A percentile compares a stretch with the other conserved stretches of the same genome.
phyloP scores from a whole-genome alignment of 345 rosid genomes.

The Ceriops decandra region DNA sequence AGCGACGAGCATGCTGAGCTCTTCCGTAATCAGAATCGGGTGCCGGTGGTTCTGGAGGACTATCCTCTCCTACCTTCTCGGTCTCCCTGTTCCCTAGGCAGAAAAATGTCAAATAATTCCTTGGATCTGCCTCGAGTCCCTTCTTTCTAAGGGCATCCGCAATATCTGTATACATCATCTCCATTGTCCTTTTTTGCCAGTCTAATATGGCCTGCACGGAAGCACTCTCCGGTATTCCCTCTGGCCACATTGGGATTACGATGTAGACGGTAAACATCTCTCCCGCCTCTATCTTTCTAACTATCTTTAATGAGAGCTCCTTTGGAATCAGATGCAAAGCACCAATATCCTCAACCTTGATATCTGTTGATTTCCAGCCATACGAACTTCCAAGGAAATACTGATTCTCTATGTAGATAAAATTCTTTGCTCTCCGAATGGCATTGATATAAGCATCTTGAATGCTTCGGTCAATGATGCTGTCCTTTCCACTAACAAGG shows the following conservation, averaged over 20 bases:
- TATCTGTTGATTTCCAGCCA: slow-evolving; percentile 53
- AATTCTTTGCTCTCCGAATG: slow-evolving; percentile 71
- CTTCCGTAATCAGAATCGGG: slow-evolving; percentile 48
- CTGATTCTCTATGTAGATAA: slow-evolving; percentile 82
- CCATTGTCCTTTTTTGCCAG: slow-evolving; percentile 87
- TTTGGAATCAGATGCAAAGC: slow-evolving; percentile 75
- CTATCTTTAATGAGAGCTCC: slow-evolving; percentile 71
- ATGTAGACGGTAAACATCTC: slow-evolving; percentile 66
- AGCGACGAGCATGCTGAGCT: slow-evolving; percentile 72
- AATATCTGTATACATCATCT: slow-evolving; percentile 82
- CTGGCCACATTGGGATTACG: slow-evolving; percentile 93
- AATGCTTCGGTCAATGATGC: slow-evolving; percentile 62
- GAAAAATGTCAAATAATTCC: slow-evolving; percentile 63
- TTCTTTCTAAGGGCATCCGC: slow-evolving; percentile 41
- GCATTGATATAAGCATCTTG: slow-evolving; percentile 81
- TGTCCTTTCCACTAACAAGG: slow-evolving; percentile 51
- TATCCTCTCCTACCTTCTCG: slow-evolving; percentile 34
- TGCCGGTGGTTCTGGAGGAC: slow-evolving; percentile 44
- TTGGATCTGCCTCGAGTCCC: slow-evolving; percentile 41
- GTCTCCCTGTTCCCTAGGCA: slow-evolving; percentile 75
- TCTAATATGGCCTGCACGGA: slow-evolving; percentile 76
- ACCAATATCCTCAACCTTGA: slow-evolving; percentile 42
- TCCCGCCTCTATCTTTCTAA: slow-evolving; percentile 68
- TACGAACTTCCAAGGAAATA: slow-evolving; percentile 81
- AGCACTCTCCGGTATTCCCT: slow-evolving; percentile 62